Conservation (phyloP, 1,139 yeast genomes). For the Suhomyces atakaporum region DNA sequence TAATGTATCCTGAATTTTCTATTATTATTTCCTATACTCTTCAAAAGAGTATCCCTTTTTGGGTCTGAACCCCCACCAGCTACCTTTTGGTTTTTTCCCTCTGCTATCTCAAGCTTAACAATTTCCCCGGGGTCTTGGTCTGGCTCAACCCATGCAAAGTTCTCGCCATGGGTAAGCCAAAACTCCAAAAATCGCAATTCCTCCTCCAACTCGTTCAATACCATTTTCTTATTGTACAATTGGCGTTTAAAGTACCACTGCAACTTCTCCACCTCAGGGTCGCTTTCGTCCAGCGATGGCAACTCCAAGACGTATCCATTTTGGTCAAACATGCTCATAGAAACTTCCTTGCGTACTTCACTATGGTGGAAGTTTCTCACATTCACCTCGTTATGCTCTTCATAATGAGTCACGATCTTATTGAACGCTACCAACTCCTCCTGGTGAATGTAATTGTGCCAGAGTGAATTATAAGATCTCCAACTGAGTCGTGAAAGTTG, state of each 20-base stretch:
- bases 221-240: conserved; percentile 32
- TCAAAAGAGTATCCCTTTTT: too few species aligned
- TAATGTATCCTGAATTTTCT: too few species aligned
- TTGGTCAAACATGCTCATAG: conserved; percentile 21
- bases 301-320: conserved; percentile 33
- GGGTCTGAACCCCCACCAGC: neutral
- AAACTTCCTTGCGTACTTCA: conserved; percentile 27
- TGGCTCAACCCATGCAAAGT: conserved; percentile 75
- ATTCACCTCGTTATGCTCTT: conserved; percentile 44
- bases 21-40: too few species aligned
- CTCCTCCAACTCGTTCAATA: conserved; percentile 35
- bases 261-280: conserved; percentile 15
- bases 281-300: conserved; percentile 18
- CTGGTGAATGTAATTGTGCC: conserved; percentile 27
- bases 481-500: conserved; percentile 35
- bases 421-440: conserved; percentile 34
- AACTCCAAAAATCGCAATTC: conserved; percentile 41
- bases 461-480: conserved; percentile 32
- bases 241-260: conserved; percentile 28
- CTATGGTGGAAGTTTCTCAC: conserved; percentile 41
- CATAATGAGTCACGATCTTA: conserved; percentile 38
- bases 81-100: neutral
- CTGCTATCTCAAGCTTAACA: conserved; percentile 12
- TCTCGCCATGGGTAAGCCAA: conserved; percentile 39
- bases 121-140: conserved; percentile 73